These are phyloP conservation scores for Stagonosporopsis cucurbitacearum DNA, from an alignment of 2,329 filamentous ascomycete species.

Conservation along the genomic window DNA sequence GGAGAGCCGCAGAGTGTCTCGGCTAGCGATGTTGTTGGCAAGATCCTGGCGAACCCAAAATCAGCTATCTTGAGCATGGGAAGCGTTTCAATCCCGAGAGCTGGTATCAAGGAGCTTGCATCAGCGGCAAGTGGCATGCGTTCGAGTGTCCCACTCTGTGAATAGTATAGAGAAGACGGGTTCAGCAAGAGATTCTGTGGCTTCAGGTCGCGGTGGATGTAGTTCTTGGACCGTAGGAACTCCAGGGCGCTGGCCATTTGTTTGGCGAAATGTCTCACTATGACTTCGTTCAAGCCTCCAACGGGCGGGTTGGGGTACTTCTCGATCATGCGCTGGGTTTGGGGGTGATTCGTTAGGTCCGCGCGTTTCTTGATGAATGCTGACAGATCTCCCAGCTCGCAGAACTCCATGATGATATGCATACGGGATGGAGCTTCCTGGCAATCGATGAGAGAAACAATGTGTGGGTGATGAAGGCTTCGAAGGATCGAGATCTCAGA, in stretches of 20 bases:
- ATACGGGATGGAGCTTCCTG: constrained; percentile 86
- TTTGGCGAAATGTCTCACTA: constrained; percentile 94
- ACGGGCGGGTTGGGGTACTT: constrained; percentile 87
- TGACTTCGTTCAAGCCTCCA: constrained; percentile 93
- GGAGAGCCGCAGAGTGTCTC: constrained; percentile 97
- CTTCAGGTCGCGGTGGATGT: constrained; percentile 96
- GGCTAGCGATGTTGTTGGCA: constrained; percentile 88
- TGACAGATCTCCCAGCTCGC: constrained; percentile 91
- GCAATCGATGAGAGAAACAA: constrained; percentile 94
- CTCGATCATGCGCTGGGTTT: constrained; percentile 86
- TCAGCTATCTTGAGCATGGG: constrained; percentile 98
- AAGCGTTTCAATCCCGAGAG: constrained; percentile 79
- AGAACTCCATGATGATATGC: constrained; percentile 98
- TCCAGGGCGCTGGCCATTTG: constrained; percentile 90
- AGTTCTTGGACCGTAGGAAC: constrained; percentile 83
- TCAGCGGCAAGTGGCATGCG: constrained; percentile 78
- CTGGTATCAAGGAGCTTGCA: constrained; percentile 79
- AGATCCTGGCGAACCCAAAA: constrained; percentile 94
- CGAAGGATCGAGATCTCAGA: constrained; percentile 96
- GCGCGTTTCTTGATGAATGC: constrained; percentile 95
- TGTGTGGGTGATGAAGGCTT: constrained; percentile 91
- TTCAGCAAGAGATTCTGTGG: constrained; percentile 94
- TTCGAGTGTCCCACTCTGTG: constrained; percentile 54
- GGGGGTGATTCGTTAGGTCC: constrained; percentile 77
- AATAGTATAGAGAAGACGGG: constrained; percentile 76